phyloP scores from a whole-genome alignment of 2,329 filamentous ascomycete species.

The Rutstroemia sp. region DNA sequence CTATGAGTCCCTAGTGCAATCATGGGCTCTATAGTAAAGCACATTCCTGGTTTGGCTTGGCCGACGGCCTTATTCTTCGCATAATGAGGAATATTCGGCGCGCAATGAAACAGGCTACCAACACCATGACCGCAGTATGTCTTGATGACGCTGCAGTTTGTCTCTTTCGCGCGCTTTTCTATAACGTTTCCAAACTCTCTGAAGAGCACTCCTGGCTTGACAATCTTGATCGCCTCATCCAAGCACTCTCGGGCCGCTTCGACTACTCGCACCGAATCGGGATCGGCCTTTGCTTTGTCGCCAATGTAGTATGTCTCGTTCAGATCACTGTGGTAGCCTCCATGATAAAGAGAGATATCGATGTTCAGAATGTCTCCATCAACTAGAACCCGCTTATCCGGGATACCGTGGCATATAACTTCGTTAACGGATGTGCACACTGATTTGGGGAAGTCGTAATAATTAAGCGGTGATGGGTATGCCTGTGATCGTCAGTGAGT shows the following conservation, averaged over 20 bases:
- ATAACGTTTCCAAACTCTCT: slow-evolving; percentile 91
- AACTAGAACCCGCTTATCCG: slow-evolving; percentile 76
- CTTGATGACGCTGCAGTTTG: slow-evolving; percentile 83
- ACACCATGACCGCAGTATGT: slow-evolving; percentile 96
- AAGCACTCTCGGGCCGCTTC: slow-evolving; percentile 86
- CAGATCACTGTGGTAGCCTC: slow-evolving; percentile 89
- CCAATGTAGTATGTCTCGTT: slow-evolving; percentile 99
- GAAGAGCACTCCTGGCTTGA: slow-evolving; percentile 90
- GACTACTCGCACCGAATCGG: slow-evolving; percentile 82
- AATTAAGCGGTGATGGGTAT: slow-evolving; percentile 92
- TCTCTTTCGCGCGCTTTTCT: slow-evolving; percentile 85
- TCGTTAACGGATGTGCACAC: slow-evolving; percentile 96
- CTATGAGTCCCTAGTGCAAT: slow-evolving; percentile 84
- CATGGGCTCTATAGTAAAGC: slow-evolving; percentile 99
- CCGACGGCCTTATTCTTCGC: slow-evolving; percentile 97
- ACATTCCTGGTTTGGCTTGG: slow-evolving; percentile 91
- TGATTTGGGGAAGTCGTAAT: slow-evolving; percentile 94
- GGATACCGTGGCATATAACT: slow-evolving; percentile 97
- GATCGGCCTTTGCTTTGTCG: slow-evolving; percentile 73
- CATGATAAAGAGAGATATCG: slow-evolving; percentile 89
- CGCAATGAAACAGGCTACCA: slow-evolving; percentile 86
- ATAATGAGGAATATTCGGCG: slow-evolving; percentile 94
- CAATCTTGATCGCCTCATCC: slow-evolving; percentile 81
- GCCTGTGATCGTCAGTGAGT: slow-evolving; percentile 47
- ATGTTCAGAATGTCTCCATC: slow-evolving; percentile 98